Base-by-base conservation (phyloP, 768 basidiomycete species). In the Cystobasidium tubakii region DNA sequence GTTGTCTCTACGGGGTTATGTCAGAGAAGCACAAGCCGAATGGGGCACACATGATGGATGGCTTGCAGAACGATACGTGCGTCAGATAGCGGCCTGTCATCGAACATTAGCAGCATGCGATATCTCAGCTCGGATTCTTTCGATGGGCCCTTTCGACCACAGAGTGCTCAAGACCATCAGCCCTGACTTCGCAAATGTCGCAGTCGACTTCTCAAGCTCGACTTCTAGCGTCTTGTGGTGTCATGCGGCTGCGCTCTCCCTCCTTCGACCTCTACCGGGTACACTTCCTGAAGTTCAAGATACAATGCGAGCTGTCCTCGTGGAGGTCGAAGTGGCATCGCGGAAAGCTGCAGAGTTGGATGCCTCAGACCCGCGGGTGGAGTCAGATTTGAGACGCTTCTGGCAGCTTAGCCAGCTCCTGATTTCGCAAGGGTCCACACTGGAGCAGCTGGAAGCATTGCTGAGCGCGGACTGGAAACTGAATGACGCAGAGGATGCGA, bases 341-440 rank as follows among this genome's bases (percentile, higher is more conserved):
- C 21, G 27, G 7, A 54, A 54, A 54, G 53, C 53, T 54, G 53
- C 21, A n/a, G n/a, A n/a, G 15, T 19, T 54, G n/a, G 53, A 54
- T n/a, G 6, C 21, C 21, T 7, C 53, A 29, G 21, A n/a, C 21
- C n/a, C 53, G 6, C 6, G 21, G 10, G 21, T 54, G 6, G 53
- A 54, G 21, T 54, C 53, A 54, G 53, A 54, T n/a, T 29, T 54
- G 27, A n/a, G 53, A n/a, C 53, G 53, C 27, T 54, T 54, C 53
- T 54, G 53, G 53, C 53, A 54, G 21, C 53, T 54, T 29, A 54
- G 53, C 21, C 53, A 54, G 6, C 53, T 54, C 10, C 21, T 54
- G 21, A n/a, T 54, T n/a, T 54, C 53, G 21, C 53, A 54, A 54
- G 53, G 53, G 10, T 54, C 53, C 4, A 7, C 53, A 54, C 53